A percentile compares a stretch with the other conserved stretches of the same genome.
These are phyloP conservation scores for Colletotrichum nymphaeae DNA, from an alignment of 2,329 filamentous ascomycete genomes.

Conservation along the genomic window DNA sequence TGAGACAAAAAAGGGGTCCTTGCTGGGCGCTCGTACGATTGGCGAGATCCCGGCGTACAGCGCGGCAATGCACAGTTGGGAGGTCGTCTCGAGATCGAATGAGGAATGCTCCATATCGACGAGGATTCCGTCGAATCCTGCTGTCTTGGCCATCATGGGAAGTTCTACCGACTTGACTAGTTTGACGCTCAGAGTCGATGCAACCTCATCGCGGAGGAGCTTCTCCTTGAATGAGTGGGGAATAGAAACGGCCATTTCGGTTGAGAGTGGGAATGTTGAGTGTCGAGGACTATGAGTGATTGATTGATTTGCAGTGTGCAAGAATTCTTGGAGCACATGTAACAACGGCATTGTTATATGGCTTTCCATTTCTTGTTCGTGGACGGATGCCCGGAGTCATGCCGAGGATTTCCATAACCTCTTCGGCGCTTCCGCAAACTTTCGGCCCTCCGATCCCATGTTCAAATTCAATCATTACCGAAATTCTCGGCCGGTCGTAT, in stretches of 20 bases:
- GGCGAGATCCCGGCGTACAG: constrained; percentile 52
- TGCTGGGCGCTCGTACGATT: constrained; percentile 53
- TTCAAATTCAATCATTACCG: no score
- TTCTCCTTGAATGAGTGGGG: constrained; percentile 42
- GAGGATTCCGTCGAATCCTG: constrained; percentile 53
- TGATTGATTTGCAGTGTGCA: not conserved
- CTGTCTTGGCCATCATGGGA: constrained; percentile 51
- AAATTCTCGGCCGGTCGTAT: no score
- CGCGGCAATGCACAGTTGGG: constrained; percentile 51
- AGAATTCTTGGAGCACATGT: not conserved
- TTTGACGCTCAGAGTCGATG: constrained; percentile 43
- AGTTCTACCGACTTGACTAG: constrained; percentile 49
- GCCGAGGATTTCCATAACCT: constrained; percentile 1
- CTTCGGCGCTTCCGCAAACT: constrained; percentile 2
- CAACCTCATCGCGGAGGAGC: constrained; percentile 41
- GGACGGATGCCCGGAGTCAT: no score
- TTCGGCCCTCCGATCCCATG: no score
- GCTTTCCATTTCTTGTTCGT: no score
- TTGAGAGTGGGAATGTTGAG: no score
- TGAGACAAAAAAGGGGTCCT: constrained; percentile 50
- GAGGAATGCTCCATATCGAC: constrained; percentile 58
- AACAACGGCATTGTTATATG: not conserved
- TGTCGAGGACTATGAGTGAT: not conserved
- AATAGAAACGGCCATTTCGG: constrained; percentile 39
- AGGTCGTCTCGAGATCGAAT: constrained; percentile 48